Evolutionary conservation across 176 grass and related monocot species (phyloP).

Genomic region (Hordeum marinum): DNA sequence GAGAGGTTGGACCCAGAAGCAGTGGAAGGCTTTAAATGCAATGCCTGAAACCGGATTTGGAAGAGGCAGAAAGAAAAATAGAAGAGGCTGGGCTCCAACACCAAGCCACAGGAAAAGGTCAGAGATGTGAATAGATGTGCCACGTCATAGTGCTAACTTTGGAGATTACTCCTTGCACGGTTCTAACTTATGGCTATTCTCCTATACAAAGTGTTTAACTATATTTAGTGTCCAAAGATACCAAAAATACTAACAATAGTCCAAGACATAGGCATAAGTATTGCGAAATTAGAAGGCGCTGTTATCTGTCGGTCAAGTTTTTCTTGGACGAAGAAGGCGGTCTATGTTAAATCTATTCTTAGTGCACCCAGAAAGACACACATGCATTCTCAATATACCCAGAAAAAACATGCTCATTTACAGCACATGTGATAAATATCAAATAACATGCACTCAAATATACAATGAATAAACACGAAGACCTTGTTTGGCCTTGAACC

Average conservation of each 20-base stretch:
- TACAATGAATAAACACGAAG: background rate
- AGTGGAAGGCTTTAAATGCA: conserved; percentile 27
- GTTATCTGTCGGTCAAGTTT: background rate
- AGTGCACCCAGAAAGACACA: conserved; percentile 14
- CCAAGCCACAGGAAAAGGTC: conserved; percentile 12
- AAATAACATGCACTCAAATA: conserved; percentile 2
- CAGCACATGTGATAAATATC: background rate
- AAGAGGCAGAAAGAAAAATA: background rate
- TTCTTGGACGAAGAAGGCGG: background rate
- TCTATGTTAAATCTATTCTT: background rate
- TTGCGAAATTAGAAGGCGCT: background rate
- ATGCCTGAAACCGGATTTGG: conserved; percentile 16
- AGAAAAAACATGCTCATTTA: background rate
- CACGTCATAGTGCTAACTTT: conserved; percentile 19
- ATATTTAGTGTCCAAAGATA: conserved; percentile 25
- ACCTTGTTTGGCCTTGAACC: conserved; percentile 8
- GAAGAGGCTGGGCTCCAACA: conserved; percentile 12
- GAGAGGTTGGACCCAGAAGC: conserved; percentile 3
- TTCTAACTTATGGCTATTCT: conserved; percentile 23
- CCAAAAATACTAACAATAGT: conserved; percentile 5
- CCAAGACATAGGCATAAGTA: background rate
- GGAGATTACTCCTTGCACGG: background rate
- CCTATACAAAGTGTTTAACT: conserved; percentile 8
- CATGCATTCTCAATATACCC: background rate
- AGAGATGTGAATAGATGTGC: conserved; percentile 1